Evolutionary conservation across 352 stramenopile genomes (phyloP), one percentile per base, ranked within the genome.

Genomic region (Globisporangium yorkense): DNA sequence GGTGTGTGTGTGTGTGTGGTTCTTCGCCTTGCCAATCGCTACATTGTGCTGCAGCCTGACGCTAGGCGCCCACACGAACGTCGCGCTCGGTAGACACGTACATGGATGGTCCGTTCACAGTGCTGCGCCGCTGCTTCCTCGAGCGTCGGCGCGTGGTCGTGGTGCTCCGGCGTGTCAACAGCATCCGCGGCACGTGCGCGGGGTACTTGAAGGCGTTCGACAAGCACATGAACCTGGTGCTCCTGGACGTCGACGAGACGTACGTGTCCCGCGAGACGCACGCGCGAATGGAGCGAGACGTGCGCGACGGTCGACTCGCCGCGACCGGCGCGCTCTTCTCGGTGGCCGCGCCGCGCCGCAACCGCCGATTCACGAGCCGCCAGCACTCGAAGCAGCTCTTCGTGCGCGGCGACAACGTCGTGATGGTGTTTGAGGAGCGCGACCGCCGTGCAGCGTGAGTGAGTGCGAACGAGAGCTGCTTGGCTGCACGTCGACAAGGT

Each of bases 171-270:
- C 88, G 89, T 51, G 77, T 97, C 29, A 94, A 97, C 66, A 94
- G 84, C 58, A 84, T 98, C 24, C 82, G 92, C 18, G 94, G 94
- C 43, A 93, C 78, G n/a, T 86, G 93, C 56, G 86, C 73, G 0
- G 94, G 92, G n/a, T 94, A 84, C 59, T 71, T 98, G 39, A 89
- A 97, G 57, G 92, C 88, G 5, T 98, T 97, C 64, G 94, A 98
- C 70, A 97, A 97, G 70, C 92, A 98, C 72, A 88, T 97, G 72
- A 98, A 98, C 69, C 57, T 98, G 43, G 84, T 98, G 49, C 63
- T 98, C 31, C 61, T 88, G 62, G 89, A 98, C 68, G 92, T 96
- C 13, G 78, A 85, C 43, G 91, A 97, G 62, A 65, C 75, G 12
- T 81, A 68, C 49, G 71, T 92, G n/a, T 52, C 76, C 13, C 61